A percentile compares a stretch with the other conserved stretches of the same genome.
Conservation (phyloP, 768 basidiomycete species). For the Kwoniella europaea region DNA sequence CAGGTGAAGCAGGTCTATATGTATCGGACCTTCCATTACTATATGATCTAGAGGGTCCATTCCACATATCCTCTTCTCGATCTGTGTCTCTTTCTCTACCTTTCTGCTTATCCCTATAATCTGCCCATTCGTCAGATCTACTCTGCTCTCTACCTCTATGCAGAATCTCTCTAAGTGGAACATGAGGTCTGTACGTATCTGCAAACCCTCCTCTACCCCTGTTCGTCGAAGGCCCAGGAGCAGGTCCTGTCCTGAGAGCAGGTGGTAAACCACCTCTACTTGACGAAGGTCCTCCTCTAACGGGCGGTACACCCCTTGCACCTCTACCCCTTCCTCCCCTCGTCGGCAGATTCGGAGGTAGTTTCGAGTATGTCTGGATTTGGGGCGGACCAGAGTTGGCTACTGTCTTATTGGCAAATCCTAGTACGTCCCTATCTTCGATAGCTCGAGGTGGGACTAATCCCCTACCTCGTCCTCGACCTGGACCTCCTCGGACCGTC, state of each 20-base stretch:
- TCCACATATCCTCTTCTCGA: neutral
- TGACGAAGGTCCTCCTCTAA: neutral
- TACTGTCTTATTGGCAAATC: conserved; percentile 23
- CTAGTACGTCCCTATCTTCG: conserved; percentile 22
- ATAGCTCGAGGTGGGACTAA: conserved; percentile 1
- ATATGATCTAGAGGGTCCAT: too few relatives aligned
- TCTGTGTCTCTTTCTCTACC: neutral
- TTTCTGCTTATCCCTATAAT: neutral
- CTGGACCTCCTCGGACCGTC: neutral
- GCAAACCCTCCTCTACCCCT: neutral
- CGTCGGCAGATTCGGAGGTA: conserved; percentile 1
- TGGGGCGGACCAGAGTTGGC: conserved; percentile 18
- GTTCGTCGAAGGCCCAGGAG: neutral
- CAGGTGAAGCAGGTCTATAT: neutral
- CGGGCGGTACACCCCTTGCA: neutral
- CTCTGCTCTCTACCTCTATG: neutral
- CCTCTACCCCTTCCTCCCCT: conserved; percentile 9
- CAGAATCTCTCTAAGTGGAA: neutral
- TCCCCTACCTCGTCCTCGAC: conserved; percentile 16
- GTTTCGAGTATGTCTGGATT: conserved; percentile 12
- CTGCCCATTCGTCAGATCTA: neutral
- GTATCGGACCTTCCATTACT: neutral
- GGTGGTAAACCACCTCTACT: conserved; percentile 3
- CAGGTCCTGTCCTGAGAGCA: neutral
- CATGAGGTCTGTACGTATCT: neutral